Evolutionary conservation across 495 filamentous ascomycete genomes (phyloP).

Genomic region (Xanthoparmelia taractica): DNA sequence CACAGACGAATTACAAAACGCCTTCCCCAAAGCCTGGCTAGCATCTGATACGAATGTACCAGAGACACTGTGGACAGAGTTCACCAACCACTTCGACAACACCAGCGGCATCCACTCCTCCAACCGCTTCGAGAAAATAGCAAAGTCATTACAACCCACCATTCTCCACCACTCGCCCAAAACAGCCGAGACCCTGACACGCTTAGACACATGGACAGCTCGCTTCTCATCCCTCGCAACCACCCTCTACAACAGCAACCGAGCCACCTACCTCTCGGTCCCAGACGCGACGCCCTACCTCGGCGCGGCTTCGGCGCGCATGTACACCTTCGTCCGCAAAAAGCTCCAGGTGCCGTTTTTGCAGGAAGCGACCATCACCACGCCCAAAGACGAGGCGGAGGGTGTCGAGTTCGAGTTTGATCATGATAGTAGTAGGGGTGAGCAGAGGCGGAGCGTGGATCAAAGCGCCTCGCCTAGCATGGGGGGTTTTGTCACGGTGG

Average conservation of each 20-base stretch:
- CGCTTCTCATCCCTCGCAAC: not conserved
- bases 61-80: not conserved
- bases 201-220: not conserved
- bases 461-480: too few species aligned
- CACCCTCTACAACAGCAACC: constrained; percentile 5
- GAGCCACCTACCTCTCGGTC: constrained; percentile 11
- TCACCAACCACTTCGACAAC: not conserved
- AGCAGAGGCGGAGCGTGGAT: too few species aligned
- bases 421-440: too few species aligned
- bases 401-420: too few species aligned
- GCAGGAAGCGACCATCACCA: too few species aligned
- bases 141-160: not conserved
- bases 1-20: too few species aligned
- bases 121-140: not conserved
- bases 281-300: constrained; percentile 16
- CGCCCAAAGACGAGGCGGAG: too few species aligned
- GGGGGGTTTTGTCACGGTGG: too few species aligned
- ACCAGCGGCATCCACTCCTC: not conserved
- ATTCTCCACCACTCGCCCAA: not conserved
- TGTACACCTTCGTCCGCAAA: constrained; percentile 23
- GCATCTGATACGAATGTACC: too few species aligned
- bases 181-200: not conserved
- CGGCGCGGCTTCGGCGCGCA: constrained; percentile 6
- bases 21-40: too few species aligned
- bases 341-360: constrained; percentile 17